Evolutionary conservation across 257 asterid genomes (phyloP).

Genomic region (Fraxinus excelsior): DNA sequence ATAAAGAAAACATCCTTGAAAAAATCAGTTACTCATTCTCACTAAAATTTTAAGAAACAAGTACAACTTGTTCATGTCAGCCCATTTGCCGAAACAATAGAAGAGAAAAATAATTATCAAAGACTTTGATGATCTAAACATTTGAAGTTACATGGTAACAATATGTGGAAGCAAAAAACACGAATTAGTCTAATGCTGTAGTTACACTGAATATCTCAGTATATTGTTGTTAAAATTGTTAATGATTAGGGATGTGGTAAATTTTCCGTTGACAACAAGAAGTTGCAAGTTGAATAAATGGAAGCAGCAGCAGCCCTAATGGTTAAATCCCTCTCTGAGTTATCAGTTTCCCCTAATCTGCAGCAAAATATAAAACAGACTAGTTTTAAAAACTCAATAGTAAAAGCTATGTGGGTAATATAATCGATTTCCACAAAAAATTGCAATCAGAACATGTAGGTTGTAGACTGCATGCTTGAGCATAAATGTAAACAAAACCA

Average conservation of each 20-base stretch:
- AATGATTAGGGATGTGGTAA: constrained; percentile 47
- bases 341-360: constrained; percentile 53
- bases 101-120: background rate
- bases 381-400: background rate
- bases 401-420: background rate
- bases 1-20: background rate
- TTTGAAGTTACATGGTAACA: constrained; percentile 12
- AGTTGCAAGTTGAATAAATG: constrained; percentile 89
- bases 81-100: background rate
- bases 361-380: constrained; percentile 16
- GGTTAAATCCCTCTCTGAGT: constrained; percentile 56
- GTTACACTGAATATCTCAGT: constrained; percentile 14
- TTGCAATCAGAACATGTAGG: background rate
- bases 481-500: background rate
- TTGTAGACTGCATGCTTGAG: background rate
- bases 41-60: constrained; percentile 2
- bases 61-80: background rate
- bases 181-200: background rate
- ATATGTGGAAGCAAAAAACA: background rate
- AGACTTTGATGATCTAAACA: background rate
- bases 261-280: constrained; percentile 58
- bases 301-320: constrained; percentile 93
- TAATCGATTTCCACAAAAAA: background rate
- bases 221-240: constrained; percentile 20
- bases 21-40: constrained; percentile 3